phyloP scores from a whole-genome alignment of 257 asterid genomes.

The Solanum megistacrolobum region DNA sequence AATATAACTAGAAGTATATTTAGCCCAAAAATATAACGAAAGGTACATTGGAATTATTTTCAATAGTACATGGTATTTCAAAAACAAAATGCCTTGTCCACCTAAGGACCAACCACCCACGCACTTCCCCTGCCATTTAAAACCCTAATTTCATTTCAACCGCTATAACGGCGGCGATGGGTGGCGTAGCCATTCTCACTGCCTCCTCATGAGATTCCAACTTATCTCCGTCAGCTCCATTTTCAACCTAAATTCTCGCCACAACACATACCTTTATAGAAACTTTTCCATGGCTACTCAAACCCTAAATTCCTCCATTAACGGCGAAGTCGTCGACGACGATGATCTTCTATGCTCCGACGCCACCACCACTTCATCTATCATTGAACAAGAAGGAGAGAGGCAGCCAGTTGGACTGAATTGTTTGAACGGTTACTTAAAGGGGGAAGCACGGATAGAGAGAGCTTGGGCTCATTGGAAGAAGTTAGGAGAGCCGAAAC shows the following conservation, averaged over 20 bases:
- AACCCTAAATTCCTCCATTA: conserved; percentile 17
- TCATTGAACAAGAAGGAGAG: conserved; percentile 5
- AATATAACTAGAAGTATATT: too few species aligned
- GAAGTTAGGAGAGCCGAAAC: conserved; percentile 64
- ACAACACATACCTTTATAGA: background rate
- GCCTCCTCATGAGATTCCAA: conserved; percentile 37
- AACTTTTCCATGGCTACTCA: conserved; percentile 42
- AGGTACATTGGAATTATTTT: too few species aligned
- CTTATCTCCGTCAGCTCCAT: conserved; percentile 1
- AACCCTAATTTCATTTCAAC: background rate
- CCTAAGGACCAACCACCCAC: background rate
- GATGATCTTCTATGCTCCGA: conserved; percentile 45
- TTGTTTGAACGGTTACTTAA: conserved; percentile 46
- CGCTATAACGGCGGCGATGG: conserved; percentile 21
- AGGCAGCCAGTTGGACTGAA: conserved; percentile 7
- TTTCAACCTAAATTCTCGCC: background rate
- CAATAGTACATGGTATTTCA: background rate
- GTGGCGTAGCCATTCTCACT: background rate
- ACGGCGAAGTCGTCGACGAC: conserved; percentile 12
- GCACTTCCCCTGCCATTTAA: background rate
- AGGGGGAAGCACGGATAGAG: conserved; percentile 63
- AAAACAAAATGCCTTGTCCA: background rate
- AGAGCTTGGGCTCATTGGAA: conserved; percentile 95
- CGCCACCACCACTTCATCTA: background rate
- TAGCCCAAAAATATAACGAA: too few species aligned